Base-by-base conservation (phyloP, 2,329 filamentous ascomycete species). In the Amauroascus niger region DNA sequence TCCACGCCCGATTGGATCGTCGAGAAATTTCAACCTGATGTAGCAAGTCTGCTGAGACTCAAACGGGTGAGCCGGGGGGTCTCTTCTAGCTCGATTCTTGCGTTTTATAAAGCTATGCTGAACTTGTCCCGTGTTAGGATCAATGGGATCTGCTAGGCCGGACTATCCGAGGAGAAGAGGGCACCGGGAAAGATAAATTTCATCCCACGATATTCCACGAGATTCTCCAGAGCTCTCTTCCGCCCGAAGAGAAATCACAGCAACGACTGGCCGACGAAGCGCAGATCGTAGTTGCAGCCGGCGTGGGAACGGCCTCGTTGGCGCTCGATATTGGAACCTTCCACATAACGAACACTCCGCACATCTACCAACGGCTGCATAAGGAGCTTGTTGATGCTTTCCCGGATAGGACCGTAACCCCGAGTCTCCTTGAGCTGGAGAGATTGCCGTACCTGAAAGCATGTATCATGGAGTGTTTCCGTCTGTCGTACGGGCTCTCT, bases 201-300 rank as follows among this genome's bases (percentile, higher is more conserved):
- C 54, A 54, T 48, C 52, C 58, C 6, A 64, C 63, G n/a, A 61
- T 66, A 37, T 62, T 66, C 55, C 53, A 58, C n/a, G 62, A 60
- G 43, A 47, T 62, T 13, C 59, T 60, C 26, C 35, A 51, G 3
- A 45, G 45, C 22, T 50, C 57, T 11, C 58, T 67, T 8, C 63
- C 63, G 4, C 41, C 53, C 2, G 14, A 52, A 2, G 64, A 67
- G 40, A 61, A 62, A 35, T 37, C 55, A n/a, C 44, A 53, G 1
- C 18, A 40, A 6, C 61, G 64, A 6, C 55, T 67, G 1, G 43
- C 53, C 43, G 59, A 66, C 9, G 65, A 67, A 57, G 63, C 62
- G 6, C 53, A 53, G 13, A 54, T 59, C 7, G 40, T 68, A 2
- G 45, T 65, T 14, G 63, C 51, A 8, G 66, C 63, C 32, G 66